phyloP scores from a whole-genome alignment of 345 rosid genomes.

The Lepidium didymum region DNA sequence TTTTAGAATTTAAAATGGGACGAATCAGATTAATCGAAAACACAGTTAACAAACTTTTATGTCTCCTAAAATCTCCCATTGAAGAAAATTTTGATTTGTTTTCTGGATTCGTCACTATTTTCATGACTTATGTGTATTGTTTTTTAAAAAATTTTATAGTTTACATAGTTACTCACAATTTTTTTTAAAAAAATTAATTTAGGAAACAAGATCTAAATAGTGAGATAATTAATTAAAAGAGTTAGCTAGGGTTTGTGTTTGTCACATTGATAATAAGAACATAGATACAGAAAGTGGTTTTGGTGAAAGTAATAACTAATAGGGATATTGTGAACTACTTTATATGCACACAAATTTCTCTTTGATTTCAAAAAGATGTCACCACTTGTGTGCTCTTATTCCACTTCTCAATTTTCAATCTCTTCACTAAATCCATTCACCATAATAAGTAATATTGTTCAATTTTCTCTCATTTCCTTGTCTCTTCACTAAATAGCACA shows the following conservation, averaged over 20 bases:
- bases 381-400: conserved; percentile 30
- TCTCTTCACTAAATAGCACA: conserved; percentile 22
- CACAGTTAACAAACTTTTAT: too few relatives aligned
- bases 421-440: conserved; percentile 2
- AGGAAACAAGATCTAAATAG: too few relatives aligned
- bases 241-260: conserved; percentile 24
- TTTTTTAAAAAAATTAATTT: too few relatives aligned
- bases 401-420: conserved; percentile 22
- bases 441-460: conserved; percentile 13
- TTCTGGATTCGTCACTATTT: too few relatives aligned
- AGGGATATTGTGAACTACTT: conserved; percentile 14
- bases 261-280: background rate
- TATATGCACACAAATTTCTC: conserved; percentile 13
- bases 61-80: too few relatives aligned
- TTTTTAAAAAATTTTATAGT: too few relatives aligned
- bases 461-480: conserved; percentile 12
- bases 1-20: too few relatives aligned
- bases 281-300: conserved; percentile 14
- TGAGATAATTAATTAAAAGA: background rate
- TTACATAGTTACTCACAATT: too few relatives aligned
- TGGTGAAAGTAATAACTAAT: conserved; percentile 26
- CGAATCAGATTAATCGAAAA: too few relatives aligned
- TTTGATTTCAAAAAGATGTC: conserved; percentile 29
- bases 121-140: too few relatives aligned
- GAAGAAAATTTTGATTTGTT: too few relatives aligned